Base-by-base conservation (phyloP, 768 basidiomycete genomes). In the Leccinum truebloodii region DNA sequence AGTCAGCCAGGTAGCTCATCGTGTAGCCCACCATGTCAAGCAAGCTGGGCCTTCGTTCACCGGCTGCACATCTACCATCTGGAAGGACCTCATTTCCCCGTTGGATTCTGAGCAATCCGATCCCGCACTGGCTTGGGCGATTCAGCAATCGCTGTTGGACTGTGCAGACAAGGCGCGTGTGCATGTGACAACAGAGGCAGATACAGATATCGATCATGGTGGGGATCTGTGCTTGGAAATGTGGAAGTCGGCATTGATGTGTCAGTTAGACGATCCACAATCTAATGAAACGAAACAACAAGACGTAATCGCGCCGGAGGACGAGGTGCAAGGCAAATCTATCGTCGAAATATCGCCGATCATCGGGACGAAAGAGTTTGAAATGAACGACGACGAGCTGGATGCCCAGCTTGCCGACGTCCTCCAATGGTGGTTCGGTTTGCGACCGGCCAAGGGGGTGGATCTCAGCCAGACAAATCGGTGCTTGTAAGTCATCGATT, bases 371-470 rank as follows among this genome's bases (percentile, higher is more conserved):
- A 87, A 83, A 63, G 67, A 70, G 24, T 92, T 95, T 62, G 24
- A 48, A 1, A 79, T 89, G 70, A 77, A 91, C 53, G 76, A 83
- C 9, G 44, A 49, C 1, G 62, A 83, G 49, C 79, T 96, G 20
- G 79, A 86, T 24, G 61, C 61, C 1, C 80, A 89, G 63, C 73
- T 95, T 24, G 64, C 67, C 1, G 79, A 79, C 55, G 77, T 88
- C 1, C 71, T 94, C 2, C 71, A 79, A 54, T 95, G 89, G 85
- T 96, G 94, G 94, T 74, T 80, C 59, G 91, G 92, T 1, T 65
- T 78, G 55, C 80, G 94, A 44, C 76, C 79, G 32, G 85, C 94
- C 0, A 71, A 74, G n/a, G 94, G 94, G 1, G 94, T 95, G 0
- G 78, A 80, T 3, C 32, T 87, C 22, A 74, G 80, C 49, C 78